Percentiles rank a stretch among this genome's conserved stretches.
phyloP scores from a whole-genome alignment of 257 asterid genomes.

The Salvia splendens region DNA sequence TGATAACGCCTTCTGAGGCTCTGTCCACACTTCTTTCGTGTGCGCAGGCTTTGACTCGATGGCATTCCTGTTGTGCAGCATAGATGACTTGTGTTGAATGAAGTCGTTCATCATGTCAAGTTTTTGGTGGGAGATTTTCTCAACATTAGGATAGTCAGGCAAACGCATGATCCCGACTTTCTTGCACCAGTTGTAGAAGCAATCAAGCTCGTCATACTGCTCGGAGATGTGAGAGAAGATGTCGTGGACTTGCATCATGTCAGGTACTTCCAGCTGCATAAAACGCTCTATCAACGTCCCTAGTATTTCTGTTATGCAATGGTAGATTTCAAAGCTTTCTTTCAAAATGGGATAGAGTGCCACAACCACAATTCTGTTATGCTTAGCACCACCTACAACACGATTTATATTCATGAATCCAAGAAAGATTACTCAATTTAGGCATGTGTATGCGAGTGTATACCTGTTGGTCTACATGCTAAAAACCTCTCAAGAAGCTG shows the following conservation, averaged over 20 bases:
- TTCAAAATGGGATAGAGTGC: conserved; percentile 65
- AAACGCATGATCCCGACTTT: conserved; percentile 53
- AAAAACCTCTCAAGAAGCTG: conserved; percentile 74
- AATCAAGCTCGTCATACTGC: conserved; percentile 78
- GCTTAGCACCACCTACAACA: conserved; percentile 65
- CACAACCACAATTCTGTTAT: conserved; percentile 57
- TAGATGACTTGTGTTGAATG: conserved; percentile 58
- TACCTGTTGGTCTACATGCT: conserved; percentile 86
- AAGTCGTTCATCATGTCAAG: conserved; percentile 82
- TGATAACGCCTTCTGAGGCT: conserved; percentile 27
- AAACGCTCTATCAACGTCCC: conserved; percentile 69
- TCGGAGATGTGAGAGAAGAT: conserved; percentile 57
- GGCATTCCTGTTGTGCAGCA: conserved; percentile 37
- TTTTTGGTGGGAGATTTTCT: conserved; percentile 63
- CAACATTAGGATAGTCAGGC: conserved; percentile 72
- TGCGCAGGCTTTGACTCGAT: conserved; percentile 35
- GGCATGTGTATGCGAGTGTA: no score
- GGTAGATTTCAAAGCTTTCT: conserved; percentile 69
- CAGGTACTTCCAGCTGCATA: conserved; percentile 72
- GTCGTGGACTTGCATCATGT: conserved; percentile 59
- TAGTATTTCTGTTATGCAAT: conserved; percentile 59
- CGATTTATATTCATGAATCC: neutral
- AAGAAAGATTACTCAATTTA: neutral
- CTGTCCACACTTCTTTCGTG: conserved; percentile 28
- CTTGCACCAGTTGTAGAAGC: conserved; percentile 77